phyloP scores from a whole-genome alignment of 305 asterid genomes.

The Caryopteris hybrid region DNA sequence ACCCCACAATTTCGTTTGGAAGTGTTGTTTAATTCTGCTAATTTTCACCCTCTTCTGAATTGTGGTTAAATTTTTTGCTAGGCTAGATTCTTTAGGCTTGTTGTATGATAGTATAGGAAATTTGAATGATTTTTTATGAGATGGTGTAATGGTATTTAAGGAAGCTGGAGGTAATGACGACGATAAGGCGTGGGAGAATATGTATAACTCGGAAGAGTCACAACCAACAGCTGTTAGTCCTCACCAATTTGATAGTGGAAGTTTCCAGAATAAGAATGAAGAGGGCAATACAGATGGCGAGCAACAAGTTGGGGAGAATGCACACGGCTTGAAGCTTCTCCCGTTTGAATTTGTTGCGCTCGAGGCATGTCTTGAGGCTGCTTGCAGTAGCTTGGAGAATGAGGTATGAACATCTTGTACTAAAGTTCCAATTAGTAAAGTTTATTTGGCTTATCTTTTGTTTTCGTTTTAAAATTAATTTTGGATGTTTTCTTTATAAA shows the following conservation, averaged over 20 bases:
- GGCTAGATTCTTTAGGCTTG: not conserved
- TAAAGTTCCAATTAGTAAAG: not conserved
- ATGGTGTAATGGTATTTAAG: slow-evolving; percentile 27
- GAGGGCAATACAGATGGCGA: slow-evolving; percentile 35
- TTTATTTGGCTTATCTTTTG: not conserved
- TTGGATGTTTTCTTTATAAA: slow-evolving; percentile 4
- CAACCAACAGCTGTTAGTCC: slow-evolving; percentile 30
- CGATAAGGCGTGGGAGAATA: slow-evolving; percentile 46
- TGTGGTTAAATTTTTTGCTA: not conserved
- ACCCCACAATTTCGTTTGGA: not conserved
- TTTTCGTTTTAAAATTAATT: not conserved
- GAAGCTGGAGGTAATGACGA: slow-evolving; percentile 46
- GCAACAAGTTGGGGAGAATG: slow-evolving; percentile 39
- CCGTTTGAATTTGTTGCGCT: slow-evolving; percentile 87
- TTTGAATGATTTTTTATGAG: not conserved
- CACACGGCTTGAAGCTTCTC: slow-evolving; percentile 54
- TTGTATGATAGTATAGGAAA: not conserved
- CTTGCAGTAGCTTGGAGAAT: slow-evolving; percentile 74
- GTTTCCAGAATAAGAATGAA: slow-evolving; percentile 28
- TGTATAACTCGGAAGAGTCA: slow-evolving; percentile 46
- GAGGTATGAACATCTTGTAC: slow-evolving; percentile 40
- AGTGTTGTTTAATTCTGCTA: not conserved
- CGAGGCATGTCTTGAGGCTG: slow-evolving; percentile 89
- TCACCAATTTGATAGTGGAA: slow-evolving; percentile 20
- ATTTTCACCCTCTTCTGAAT: not conserved